Evolutionary conservation across 768 basidiomycete genomes (phyloP).

Genomic region (Tylopilus subfusipes): DNA sequence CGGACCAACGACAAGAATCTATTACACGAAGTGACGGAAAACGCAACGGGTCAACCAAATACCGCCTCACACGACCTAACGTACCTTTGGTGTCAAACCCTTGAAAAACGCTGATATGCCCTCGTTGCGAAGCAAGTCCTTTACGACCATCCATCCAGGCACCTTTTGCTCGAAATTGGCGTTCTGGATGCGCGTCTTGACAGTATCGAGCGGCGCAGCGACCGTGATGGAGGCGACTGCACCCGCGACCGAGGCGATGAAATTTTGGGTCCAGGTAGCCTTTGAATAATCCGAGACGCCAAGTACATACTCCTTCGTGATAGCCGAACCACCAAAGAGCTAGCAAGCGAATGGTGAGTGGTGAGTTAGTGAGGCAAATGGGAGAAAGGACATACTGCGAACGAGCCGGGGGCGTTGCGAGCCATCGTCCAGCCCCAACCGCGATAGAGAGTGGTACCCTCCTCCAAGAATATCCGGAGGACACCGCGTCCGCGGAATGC

Average conservation of each 20-base stretch:
- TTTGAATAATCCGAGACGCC: slow-evolving; percentile 85
- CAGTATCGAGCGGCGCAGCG: slow-evolving; percentile 91
- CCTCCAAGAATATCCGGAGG: slow-evolving; percentile 85
- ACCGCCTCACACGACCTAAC: slow-evolving; percentile 12
- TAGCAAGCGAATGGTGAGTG: slow-evolving; percentile 28
- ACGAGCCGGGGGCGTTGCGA: slow-evolving; percentile 92
- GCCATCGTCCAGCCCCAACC: slow-evolving; percentile 99
- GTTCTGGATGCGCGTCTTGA: slow-evolving; percentile 98
- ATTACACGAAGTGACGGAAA: slow-evolving; percentile 1
- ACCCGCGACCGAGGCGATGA: slow-evolving; percentile 90
- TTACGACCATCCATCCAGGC: slow-evolving; percentile 73
- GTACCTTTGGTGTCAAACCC: slow-evolving; percentile 92
- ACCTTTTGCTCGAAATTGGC: slow-evolving; percentile 93
- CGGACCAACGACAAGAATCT: slow-evolving; percentile 95
- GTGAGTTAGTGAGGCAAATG: neutral
- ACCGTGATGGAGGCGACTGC: slow-evolving; percentile 94
- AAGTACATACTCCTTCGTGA: slow-evolving; percentile 91
- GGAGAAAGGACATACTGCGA: slow-evolving; percentile 64
- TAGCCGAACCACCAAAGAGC: slow-evolving; percentile 96
- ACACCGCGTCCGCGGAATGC: slow-evolving; percentile 95
- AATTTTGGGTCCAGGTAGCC: slow-evolving; percentile 98
- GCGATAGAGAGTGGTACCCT: slow-evolving; percentile 88
- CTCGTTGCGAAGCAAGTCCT: slow-evolving; percentile 84
- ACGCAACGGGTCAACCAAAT: slow-evolving; percentile 6
- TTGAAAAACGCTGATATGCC: slow-evolving; percentile 88